Conservation (phyloP, 495 filamentous ascomycete species). For the Recurvomyces mirabilis region DNA sequence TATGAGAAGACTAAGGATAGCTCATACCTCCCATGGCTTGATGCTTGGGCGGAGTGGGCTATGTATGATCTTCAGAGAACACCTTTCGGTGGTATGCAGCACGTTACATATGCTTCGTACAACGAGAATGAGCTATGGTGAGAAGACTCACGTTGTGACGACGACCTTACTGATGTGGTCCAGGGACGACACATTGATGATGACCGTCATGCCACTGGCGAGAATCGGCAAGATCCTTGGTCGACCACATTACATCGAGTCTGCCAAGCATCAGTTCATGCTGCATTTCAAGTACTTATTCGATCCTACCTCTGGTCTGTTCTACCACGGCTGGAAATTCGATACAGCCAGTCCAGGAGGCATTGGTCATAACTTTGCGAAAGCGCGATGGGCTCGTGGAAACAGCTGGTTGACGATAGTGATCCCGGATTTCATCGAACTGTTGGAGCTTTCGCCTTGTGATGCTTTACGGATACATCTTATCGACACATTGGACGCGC, state of each 20-base stretch:
- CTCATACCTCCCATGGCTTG: conserved; percentile 57
- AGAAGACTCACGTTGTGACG: neutral
- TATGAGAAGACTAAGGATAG: conserved; percentile 54
- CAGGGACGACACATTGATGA: conserved; percentile 63
- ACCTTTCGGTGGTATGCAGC: conserved; percentile 60
- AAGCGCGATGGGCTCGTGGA: conserved; percentile 57
- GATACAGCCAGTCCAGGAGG: conserved; percentile 27
- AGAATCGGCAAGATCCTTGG: conserved; percentile 59
- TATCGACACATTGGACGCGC: conserved; percentile 48
- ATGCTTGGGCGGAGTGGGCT: conserved; percentile 65
- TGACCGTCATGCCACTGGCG: conserved; percentile 64
- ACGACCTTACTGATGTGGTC: neutral
- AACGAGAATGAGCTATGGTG: conserved; percentile 62
- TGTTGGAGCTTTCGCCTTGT: conserved; percentile 43
- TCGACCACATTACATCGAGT: conserved; percentile 54
- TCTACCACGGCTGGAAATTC: conserved; percentile 69
- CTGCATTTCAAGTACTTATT: conserved; percentile 62
- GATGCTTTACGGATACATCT: conserved; percentile 54
- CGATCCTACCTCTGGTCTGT: conserved; percentile 54
- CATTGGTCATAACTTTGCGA: conserved; percentile 62
- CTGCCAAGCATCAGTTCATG: conserved; percentile 62
- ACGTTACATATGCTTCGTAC: conserved; percentile 52
- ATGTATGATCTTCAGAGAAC: conserved; percentile 61
- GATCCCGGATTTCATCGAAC: conserved; percentile 60
- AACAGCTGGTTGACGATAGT: conserved; percentile 63